These are phyloP conservation scores for Physaria fendleri DNA, from an alignment of 345 rosid species.

Conservation along the genomic window DNA sequence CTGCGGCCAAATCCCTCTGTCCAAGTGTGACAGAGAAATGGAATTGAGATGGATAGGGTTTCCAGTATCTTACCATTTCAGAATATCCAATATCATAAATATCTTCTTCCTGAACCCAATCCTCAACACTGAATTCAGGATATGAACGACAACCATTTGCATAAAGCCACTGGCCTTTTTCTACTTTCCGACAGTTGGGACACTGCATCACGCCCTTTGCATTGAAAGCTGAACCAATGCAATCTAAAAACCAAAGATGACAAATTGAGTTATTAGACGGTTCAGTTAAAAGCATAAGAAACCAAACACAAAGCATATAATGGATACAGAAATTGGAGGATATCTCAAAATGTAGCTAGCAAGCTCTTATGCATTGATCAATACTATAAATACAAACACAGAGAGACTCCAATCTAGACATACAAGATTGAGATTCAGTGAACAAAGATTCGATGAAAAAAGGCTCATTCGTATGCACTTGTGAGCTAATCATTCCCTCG, in stretches of 20 bases:
- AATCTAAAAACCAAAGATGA: slow-evolving; percentile 43
- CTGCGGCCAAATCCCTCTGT: too few species aligned
- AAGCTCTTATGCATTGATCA: slow-evolving; percentile 1
- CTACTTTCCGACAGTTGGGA: slow-evolving; percentile 95
- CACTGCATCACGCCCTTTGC: slow-evolving; percentile 96
- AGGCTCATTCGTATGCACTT: background rate
- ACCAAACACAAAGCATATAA: background rate
- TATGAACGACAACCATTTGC: slow-evolving; percentile 69
- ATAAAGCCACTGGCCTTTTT: slow-evolving; percentile 98
- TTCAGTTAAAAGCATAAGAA: background rate
- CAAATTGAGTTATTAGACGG: background rate
- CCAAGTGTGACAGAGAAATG: background rate
- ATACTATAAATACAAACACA: background rate
- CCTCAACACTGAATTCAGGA: slow-evolving; percentile 78
- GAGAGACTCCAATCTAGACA: background rate
- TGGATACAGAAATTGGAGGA: background rate
- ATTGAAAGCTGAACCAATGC: slow-evolving; percentile 98
- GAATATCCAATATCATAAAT: slow-evolving; percentile 72
- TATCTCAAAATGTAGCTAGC: background rate
- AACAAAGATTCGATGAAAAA: background rate
- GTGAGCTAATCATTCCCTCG: background rate
- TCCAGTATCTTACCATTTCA: slow-evolving; percentile 57
- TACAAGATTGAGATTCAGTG: background rate
- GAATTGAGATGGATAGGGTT: background rate
- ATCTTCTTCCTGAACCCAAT: slow-evolving; percentile 91